Conservation (phyloP, 768 basidiomycete species). For the Rhizopogon vulgaris region DNA sequence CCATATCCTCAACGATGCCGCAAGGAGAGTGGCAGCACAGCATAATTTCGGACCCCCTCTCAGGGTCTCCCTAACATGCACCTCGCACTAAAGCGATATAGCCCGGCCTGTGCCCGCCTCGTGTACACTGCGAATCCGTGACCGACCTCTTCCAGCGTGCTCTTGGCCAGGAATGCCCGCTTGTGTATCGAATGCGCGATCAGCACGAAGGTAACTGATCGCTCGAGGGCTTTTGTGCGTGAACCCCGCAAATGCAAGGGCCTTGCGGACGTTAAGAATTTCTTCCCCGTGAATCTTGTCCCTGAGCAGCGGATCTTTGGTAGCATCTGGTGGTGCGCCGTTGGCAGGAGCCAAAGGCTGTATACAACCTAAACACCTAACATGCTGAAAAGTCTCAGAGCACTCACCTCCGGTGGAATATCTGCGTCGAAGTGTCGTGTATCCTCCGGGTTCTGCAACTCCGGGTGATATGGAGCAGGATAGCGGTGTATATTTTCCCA, state of each 20-base stretch:
- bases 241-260: slow-evolving; percentile 85
- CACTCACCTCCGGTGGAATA: slow-evolving; percentile 80
- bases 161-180: slow-evolving; percentile 45
- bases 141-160: slow-evolving; percentile 56
- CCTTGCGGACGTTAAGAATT: slow-evolving; percentile 87
- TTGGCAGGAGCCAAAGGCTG: slow-evolving; percentile 88
- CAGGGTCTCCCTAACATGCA: slow-evolving; percentile 24
- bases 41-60: slow-evolving; percentile 21
- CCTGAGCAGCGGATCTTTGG: slow-evolving; percentile 82
- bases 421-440: slow-evolving; percentile 94
- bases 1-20: slow-evolving; percentile 26
- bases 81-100: slow-evolving; percentile 63
- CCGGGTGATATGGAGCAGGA: slow-evolving; percentile 85
- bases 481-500: slow-evolving; percentile 82
- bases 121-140: slow-evolving; percentile 53
- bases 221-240: slow-evolving; percentile 84
- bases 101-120: slow-evolving; percentile 70
- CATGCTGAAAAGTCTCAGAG: slow-evolving; percentile 21
- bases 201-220: slow-evolving; percentile 70
- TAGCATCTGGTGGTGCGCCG: slow-evolving; percentile 76
- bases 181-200: slow-evolving; percentile 61
- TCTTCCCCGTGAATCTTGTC: slow-evolving; percentile 82
- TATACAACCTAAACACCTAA: slow-evolving; percentile 16
- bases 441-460: slow-evolving; percentile 75
- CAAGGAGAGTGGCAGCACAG: slow-evolving; percentile 24